A percentile compares a stretch with the other conserved stretches of the same genome.
Conservation (phyloP, 2,329 filamentous ascomycete species). For the Rhynchosporium agropyri region DNA sequence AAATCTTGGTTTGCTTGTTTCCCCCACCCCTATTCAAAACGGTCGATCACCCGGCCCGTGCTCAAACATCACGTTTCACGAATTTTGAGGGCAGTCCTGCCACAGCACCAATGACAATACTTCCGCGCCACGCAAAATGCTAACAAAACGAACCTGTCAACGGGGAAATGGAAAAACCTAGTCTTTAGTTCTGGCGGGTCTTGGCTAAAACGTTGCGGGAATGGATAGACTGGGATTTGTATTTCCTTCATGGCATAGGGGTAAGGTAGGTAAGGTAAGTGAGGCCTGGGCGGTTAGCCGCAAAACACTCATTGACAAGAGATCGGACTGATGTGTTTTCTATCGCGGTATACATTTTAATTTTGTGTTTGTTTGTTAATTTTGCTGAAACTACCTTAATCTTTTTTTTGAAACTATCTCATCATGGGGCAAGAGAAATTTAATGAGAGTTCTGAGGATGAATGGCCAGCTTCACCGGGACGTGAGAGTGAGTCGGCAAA, state of each 20-base stretch:
- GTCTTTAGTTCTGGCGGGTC: neutral
- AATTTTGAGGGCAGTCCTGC: neutral
- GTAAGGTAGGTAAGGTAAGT: neutral
- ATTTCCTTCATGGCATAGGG: neutral
- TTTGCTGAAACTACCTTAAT: neutral
- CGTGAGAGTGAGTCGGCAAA: constrained; percentile 9
- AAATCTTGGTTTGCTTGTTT: neutral
- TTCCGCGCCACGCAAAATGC: constrained; percentile 1
- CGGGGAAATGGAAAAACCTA: neutral
- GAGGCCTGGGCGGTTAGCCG: too few species aligned
- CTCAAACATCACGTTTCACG: constrained; percentile 8
- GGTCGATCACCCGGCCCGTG: constrained; percentile 2
- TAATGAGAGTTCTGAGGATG: neutral
- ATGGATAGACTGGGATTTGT: neutral
- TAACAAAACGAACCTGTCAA: neutral
- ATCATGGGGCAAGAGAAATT: constrained; percentile 6
- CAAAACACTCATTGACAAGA: neutral
- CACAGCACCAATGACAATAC: neutral
- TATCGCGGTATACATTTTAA: neutral
- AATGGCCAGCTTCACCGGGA: constrained; percentile 8
- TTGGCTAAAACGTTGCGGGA: constrained; percentile 1
- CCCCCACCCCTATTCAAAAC: neutral
- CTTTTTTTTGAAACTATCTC: constrained; percentile 5
- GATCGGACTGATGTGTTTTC: neutral
- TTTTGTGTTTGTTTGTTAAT: constrained; percentile 1